Base-by-base conservation (phyloP, 441 rosid genomes). In the Raphanus hybrid region DNA sequence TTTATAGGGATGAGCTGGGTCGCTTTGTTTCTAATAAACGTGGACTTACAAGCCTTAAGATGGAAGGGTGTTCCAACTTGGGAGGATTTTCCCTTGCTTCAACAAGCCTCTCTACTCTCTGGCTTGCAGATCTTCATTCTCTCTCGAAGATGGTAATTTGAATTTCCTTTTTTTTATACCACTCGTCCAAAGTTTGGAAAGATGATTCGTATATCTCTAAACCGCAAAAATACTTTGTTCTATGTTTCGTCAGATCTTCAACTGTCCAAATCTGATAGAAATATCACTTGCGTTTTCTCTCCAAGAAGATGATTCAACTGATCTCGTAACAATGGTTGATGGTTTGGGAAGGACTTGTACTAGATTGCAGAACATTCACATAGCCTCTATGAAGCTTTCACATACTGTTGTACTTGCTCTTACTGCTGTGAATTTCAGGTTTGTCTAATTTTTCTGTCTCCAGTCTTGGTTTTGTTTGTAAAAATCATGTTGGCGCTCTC, bases 1-100 rank as follows among this genome's bases (percentile, higher is more conserved):
- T 72, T 27, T 84, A 80, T 82, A 93, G 99, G 35, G 93, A 92
- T 82, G 99, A 93, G 82, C 71, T 96, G 76, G 87, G 88, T 82
- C 97, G 97, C 65, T 96, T 93, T 92, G 97, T 96, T 77, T 92
- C 99, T 52, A 92, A 91, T 78, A 93, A 89, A 80, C 91, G 89
- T 74, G 91, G 96, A 81, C 92, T 92, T 14, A 80, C 82, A 68
- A 86, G 81, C 82, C 92, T 96, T 78, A 93, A 93, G 89, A 91
- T 96, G 97, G 96, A 91, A 82, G 98, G 98, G 18, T 93, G 98
- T 83, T 84, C 93, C 72, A 93, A 89, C 85, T 83, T 96, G 57
- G 97, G 97, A 50, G 91, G 94, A 65, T 83, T 93, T 82, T 70
- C 84, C 37, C 91, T 96, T 77, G 82, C 85, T 85, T 96, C 99